These are phyloP conservation scores for Arthroderma sp. DNA, from an alignment of 2,329 filamentous ascomycete species.

Conservation along the genomic window DNA sequence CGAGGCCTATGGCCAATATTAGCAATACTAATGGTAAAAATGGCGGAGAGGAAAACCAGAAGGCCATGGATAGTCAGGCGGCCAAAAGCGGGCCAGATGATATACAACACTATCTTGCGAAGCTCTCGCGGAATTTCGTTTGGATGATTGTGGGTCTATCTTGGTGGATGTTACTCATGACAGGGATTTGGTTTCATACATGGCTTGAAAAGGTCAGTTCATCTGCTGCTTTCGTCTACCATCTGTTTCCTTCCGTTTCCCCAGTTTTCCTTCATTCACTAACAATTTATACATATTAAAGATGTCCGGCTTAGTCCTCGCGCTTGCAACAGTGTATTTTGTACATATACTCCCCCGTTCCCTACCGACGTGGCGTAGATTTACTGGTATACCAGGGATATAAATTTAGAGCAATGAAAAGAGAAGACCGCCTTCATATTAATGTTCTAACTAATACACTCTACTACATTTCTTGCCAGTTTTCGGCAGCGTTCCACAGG, in stretches of 20 bases:
- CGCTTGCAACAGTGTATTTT: constrained; percentile 37
- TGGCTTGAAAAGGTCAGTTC: constrained; percentile 79
- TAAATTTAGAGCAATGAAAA: constrained; percentile 15
- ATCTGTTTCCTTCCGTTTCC: constrained; percentile 17
- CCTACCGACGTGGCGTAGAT: constrained; percentile 32
- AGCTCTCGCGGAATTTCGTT: constrained; percentile 39
- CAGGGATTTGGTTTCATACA: constrained; percentile 94
- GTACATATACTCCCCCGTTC: constrained; percentile 42
- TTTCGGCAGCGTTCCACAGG: background rate
- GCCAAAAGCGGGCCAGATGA: constrained; percentile 19
- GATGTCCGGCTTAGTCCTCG: constrained; percentile 41
- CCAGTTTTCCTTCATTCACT: constrained; percentile 1
- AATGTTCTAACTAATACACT: background rate
- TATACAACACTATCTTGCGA: constrained; percentile 44
- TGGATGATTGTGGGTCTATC: constrained; percentile 56
- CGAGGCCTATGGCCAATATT: constrained; percentile 49
- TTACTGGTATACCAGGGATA: constrained; percentile 36
- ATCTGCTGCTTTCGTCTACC: constrained; percentile 19
- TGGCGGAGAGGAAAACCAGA: constrained; percentile 23
- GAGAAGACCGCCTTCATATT: background rate
- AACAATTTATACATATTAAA: constrained; percentile 18
- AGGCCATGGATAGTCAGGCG: constrained; percentile 9
- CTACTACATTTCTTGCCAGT: background rate
- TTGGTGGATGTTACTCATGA: constrained; percentile 98
- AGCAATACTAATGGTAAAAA: constrained; percentile 37